Conservation (phyloP, 1,284 basidiomycete species). For the Exsudoporus floridanus region DNA sequence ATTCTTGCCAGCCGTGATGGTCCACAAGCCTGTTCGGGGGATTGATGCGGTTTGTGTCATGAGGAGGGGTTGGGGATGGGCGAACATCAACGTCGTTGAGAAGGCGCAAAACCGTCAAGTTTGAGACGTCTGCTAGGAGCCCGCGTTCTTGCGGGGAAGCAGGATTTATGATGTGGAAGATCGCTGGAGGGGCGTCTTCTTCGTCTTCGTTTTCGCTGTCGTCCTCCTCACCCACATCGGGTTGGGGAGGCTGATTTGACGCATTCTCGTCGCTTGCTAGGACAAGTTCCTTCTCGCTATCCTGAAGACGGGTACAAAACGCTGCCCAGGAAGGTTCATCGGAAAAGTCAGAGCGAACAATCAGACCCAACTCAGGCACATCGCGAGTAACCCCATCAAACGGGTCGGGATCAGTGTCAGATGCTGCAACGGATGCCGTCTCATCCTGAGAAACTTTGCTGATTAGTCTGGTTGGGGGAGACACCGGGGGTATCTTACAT, state of each 20-base stretch:
- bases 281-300: constrained; percentile 51
- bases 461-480: constrained; percentile 1
- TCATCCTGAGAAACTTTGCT: constrained; percentile 16
- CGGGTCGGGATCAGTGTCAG: constrained; percentile 49
- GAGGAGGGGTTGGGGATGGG: constrained; percentile 46
- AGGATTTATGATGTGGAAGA: constrained; percentile 57
- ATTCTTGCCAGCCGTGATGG: constrained; percentile 64
- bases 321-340: constrained; percentile 61
- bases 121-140: constrained; percentile 53
- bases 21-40: constrained; percentile 62
- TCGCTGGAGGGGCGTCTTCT: constrained; percentile 34
- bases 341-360: constrained; percentile 68
- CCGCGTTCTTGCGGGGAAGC: constrained; percentile 40
- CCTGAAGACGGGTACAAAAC: constrained; percentile 51
- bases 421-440: constrained; percentile 35
- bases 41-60: constrained; percentile 44
- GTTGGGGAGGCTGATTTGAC: constrained; percentile 5
- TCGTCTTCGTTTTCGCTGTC: constrained; percentile 40
- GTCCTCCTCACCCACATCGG: constrained; percentile 21
- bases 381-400: constrained; percentile 38
- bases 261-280: constrained; percentile 21
- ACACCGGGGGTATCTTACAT: constrained; percentile 7
- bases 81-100: constrained; percentile 68
- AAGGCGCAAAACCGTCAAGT: constrained; percentile 62
- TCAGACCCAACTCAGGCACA: constrained; percentile 47